Evolutionary conservation across 2,329 filamentous ascomycete genomes (phyloP), one percentile per base, ranked within the genome.

Genomic region (Pyrenochaeta sp.): DNA sequence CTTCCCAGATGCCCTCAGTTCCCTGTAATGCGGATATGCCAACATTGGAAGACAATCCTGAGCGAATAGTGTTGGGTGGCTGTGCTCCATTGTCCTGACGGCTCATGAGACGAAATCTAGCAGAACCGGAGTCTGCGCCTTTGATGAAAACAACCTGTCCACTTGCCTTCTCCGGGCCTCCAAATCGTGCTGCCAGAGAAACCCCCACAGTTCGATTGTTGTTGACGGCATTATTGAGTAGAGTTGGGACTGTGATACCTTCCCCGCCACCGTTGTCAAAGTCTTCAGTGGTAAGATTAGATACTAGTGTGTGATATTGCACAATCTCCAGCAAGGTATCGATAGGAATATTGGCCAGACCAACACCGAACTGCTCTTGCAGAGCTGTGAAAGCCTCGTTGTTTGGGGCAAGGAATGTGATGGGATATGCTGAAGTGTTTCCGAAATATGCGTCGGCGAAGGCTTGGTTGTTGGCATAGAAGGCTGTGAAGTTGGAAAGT

Each of bases 141-240:
- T 46, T 43, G 15, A 61, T 50, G 47, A 61, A 61, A 14, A 61
- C 55, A 11, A 61, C 55, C 31, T 60, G 58, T 10, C 58, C 58
- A 5, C 34, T 36, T 8, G 45, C 44, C 11, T 36, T 28, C 19
- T 44, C 34, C 7, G 38, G 4, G 21, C 55, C 53, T 14, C 58
- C 58, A 30, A 52, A 59, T 32, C 53, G 52, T 10, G 44, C 35
- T 9, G 47, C 49, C 8, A 61, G n/a, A 7, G 23, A 14, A 4
- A 36, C 15, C 6, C 55, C 55, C 11, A 42, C 47, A 27, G 29
- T 49, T 23, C 58, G 45, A 18, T 61, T 60, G 39, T 59, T 60
- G 38, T 46, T 50, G 11, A 32, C 15, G 9, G 39, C 29, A 21
- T 43, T 37, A 15, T 19, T 51, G 4, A 61, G 40, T 35, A 59